Evolutionary conservation across 495 filamentous ascomycete species (phyloP).

Genomic region (Lasiosphaeria ovina): DNA sequence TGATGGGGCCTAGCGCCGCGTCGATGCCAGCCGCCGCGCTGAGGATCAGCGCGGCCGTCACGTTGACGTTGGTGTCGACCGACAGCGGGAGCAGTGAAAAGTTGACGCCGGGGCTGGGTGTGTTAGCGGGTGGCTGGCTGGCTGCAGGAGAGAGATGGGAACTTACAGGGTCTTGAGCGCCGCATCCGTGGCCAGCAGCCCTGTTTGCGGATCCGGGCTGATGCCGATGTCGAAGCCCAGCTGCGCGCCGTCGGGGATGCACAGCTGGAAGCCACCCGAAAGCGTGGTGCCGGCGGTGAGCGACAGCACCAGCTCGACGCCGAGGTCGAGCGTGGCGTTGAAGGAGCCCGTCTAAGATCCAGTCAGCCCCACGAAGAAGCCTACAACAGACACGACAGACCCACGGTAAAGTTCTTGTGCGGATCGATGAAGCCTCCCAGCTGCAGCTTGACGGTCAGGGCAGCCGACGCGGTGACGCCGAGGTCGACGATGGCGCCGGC

Average conservation of each 20-base stretch:
- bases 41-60: slow-evolving; percentile 33
- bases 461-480: slow-evolving; percentile 2
- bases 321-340: slow-evolving; percentile 29
- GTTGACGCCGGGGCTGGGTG: slow-evolving; percentile 22
- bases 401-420: slow-evolving; percentile 4
- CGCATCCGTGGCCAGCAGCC: not conserved
- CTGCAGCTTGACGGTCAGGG: slow-evolving; percentile 4
- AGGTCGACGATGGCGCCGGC: slow-evolving; percentile 14
- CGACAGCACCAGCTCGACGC: slow-evolving; percentile 28
- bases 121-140: not conserved
- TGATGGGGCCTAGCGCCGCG: slow-evolving; percentile 28
- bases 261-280: slow-evolving; percentile 31
- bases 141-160: not conserved
- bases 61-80: slow-evolving; percentile 19
- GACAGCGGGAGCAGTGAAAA: slow-evolving; percentile 30
- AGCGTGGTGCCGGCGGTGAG: slow-evolving; percentile 22
- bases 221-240: slow-evolving; percentile 1
- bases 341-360: slow-evolving; percentile 24
- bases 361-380: not conserved
- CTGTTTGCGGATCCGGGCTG: not conserved
- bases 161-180: slow-evolving; percentile 9
- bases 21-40: slow-evolving; percentile 27
- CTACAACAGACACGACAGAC: not conserved
- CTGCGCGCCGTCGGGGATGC: slow-evolving; percentile 29
- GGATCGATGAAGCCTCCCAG: slow-evolving; percentile 7